Evolutionary conservation across 2,329 filamentous ascomycete genomes (phyloP), one percentile per base, ranked within the genome.

Genomic region (Colletotrichum somersetense): DNA sequence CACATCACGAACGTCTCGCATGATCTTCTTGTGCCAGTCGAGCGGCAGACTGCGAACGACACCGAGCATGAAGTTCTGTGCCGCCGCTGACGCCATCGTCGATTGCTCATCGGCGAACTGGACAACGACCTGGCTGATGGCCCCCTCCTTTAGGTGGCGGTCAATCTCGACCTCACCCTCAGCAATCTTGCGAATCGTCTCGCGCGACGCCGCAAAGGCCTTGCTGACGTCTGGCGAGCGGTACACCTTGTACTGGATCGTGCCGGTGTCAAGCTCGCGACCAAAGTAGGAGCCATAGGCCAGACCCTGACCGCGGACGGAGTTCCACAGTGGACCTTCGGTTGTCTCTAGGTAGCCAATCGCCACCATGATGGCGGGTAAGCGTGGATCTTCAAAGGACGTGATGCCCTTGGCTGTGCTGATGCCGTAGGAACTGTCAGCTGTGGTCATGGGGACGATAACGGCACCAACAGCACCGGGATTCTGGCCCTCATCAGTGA

Each of bases 311-410:
- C 96, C 96, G 58, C 96, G 94, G 61, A 98, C 93, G 0, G 94
- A 94, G 74, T 92, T 92, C 96, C 96, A 98, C 42, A 99, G 89
- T 0, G 96, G 96, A 0, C 96, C 96, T 81, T 99, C 96, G 23
- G 97, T 93, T 0, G 95, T 91, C 79, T 98, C 95, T 73, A 99
- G 91, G 79, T 98, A 98, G 26, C 95, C 91, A 62, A 95, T 90
- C 0, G 96, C 95, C 10, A 99, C 95, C 80, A 97, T 89, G 63
- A 97, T 87, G 2, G 95, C 91, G 0, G 96, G 95, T 1, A 98
- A 86, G 20, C 90, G 88, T 0, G 95, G 91, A 77, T 98, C 92
- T 5, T 88, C 86, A 78, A 92, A 95, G 0, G 92, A 93, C 33
- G 89, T 88, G 20, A 96, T 89, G 7, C 96, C 96, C 53, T 89